phyloP scores from a whole-genome alignment of 2,329 filamentous ascomycete species.

The Monosporascus sp. region DNA sequence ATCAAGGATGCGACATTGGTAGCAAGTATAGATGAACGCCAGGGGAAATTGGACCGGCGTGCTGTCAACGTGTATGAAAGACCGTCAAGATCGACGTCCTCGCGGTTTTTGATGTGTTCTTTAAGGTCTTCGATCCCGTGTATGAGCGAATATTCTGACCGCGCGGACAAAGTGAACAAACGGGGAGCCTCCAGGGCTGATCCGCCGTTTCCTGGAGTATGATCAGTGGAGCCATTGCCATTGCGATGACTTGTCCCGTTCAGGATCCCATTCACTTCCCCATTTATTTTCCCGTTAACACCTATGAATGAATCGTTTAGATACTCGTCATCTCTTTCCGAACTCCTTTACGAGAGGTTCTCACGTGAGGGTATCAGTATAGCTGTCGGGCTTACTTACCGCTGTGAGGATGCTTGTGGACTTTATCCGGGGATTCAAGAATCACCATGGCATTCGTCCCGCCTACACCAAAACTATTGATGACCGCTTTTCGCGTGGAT shows the following conservation, averaged over 20 bases:
- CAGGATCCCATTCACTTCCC: neutral
- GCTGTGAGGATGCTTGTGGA: neutral
- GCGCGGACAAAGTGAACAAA: neutral
- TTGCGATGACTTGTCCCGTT: neutral
- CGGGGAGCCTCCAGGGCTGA: neutral
- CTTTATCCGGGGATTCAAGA: neutral
- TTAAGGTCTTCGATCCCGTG: neutral
- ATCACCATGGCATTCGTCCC: neutral
- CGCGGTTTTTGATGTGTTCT: neutral
- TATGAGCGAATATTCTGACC: neutral
- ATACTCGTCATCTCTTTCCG: too few relatives aligned
- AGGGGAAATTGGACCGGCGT: constrained; percentile 1
- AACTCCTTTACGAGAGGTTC: neutral
- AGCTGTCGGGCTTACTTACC: neutral
- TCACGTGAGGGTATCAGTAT: neutral
- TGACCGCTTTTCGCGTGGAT: neutral
- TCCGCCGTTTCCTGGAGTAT: neutral
- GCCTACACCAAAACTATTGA: neutral
- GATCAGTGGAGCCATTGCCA: neutral
- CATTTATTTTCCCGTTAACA: neutral
- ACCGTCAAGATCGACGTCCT: neutral
- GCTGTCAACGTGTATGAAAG: constrained; percentile 1
- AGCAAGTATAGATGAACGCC: neutral
- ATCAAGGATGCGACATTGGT: neutral
- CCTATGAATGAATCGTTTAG: neutral